Evolutionary conservation across 495 filamentous ascomycete genomes (phyloP).

Genomic region (Penicillium arizonense): DNA sequence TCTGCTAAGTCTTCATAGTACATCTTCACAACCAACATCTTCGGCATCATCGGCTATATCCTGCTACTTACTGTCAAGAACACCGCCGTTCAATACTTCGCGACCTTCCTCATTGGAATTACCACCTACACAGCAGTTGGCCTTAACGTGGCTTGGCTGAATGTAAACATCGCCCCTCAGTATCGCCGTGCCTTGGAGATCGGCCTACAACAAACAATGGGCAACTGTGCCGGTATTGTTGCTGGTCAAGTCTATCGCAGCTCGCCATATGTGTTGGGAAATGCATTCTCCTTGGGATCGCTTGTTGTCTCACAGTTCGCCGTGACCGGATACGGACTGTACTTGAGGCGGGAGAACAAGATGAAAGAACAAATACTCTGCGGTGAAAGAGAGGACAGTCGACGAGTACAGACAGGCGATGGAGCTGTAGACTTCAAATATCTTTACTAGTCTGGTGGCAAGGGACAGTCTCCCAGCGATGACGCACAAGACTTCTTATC

Average conservation of each 20-base stretch:
- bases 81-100: slow-evolving; percentile 52
- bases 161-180: slow-evolving; percentile 57
- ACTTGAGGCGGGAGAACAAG: slow-evolving; percentile 38
- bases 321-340: slow-evolving; percentile 37
- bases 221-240: slow-evolving; percentile 55
- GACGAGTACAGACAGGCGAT: slow-evolving; percentile 47
- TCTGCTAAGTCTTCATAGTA: slow-evolving; percentile 21
- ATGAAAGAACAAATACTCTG: slow-evolving; percentile 39
- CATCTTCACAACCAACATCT: slow-evolving; percentile 41
- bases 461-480: slow-evolving; percentile 5
- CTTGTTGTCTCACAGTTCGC: slow-evolving; percentile 38
- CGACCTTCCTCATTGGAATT: slow-evolving; percentile 52
- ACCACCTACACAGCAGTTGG: slow-evolving; percentile 50
- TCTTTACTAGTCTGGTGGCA: slow-evolving; percentile 29
- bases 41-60: slow-evolving; percentile 52
- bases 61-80: slow-evolving; percentile 42
- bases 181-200: slow-evolving; percentile 54
- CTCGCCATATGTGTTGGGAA: slow-evolving; percentile 50
- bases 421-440: slow-evolving; percentile 49
- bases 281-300: slow-evolving; percentile 47
- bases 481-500: slow-evolving; percentile 12
- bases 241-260: slow-evolving; percentile 52
- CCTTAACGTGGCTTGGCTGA: slow-evolving; percentile 55
- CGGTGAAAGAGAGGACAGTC: slow-evolving; percentile 41
- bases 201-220: slow-evolving; percentile 58